phyloP scores from a whole-genome alignment of 2,329 filamentous ascomycete species.

The Penicillium frequentans region DNA sequence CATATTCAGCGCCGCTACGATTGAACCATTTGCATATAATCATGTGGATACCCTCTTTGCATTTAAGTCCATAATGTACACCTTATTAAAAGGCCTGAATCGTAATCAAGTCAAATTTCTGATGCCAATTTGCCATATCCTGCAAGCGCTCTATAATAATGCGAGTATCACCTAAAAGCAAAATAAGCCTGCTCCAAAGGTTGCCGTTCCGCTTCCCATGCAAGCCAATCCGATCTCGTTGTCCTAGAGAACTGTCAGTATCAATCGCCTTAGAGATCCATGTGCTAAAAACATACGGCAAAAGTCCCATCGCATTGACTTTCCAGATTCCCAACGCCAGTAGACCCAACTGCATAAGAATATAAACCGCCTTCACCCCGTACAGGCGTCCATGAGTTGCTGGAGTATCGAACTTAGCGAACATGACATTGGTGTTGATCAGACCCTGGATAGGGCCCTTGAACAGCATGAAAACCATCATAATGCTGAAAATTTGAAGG shows the following conservation, averaged over 20 bases:
- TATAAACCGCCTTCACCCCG: slow-evolving; percentile 82
- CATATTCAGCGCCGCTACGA: slow-evolving; percentile 1
- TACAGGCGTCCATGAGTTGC: slow-evolving; percentile 72
- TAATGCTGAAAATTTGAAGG: slow-evolving; percentile 98
- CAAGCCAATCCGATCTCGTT: slow-evolving; percentile 94
- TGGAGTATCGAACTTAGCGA: slow-evolving; percentile 85
- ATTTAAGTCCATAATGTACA: neutral
- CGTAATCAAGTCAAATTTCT: neutral
- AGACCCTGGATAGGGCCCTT: slow-evolving; percentile 90
- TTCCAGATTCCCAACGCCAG: slow-evolving; percentile 91
- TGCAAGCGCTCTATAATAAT: neutral
- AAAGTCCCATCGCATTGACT: slow-evolving; percentile 89
- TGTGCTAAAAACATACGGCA: slow-evolving; percentile 65
- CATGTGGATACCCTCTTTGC: neutral
- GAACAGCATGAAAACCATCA: slow-evolving; percentile 99
- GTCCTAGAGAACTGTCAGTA: slow-evolving; percentile 58
- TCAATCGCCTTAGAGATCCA: neutral
- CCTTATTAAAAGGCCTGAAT: neutral
- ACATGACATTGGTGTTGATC: slow-evolving; percentile 79
- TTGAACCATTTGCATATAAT: neutral
- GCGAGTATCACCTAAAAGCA: slow-evolving; percentile 48
- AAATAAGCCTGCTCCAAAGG: slow-evolving; percentile 66
- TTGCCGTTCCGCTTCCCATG: slow-evolving; percentile 80
- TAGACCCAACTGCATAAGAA: slow-evolving; percentile 81
- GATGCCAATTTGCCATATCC: neutral